These are phyloP conservation scores for Mortierella sp. DNA, from an alignment of 371 early-diverging fungal genomes.

Conservation along the genomic window DNA sequence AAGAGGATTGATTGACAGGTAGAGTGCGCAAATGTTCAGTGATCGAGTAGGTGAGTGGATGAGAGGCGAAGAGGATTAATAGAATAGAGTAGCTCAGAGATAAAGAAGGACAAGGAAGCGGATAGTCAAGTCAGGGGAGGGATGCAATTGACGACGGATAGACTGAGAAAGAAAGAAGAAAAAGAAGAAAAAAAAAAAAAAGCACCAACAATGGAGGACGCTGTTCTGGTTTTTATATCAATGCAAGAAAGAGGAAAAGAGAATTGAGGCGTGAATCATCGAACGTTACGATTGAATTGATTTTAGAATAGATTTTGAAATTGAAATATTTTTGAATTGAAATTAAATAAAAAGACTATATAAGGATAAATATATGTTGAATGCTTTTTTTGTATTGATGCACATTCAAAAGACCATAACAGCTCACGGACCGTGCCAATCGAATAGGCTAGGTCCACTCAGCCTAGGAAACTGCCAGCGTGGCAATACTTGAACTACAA, in stretches of 20 bases:
- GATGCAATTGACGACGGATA: background rate
- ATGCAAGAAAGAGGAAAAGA: background rate
- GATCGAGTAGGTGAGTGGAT: too few relatives aligned
- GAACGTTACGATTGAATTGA: conserved; percentile 19
- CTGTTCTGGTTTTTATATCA: conserved; percentile 8
- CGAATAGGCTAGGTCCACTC: background rate
- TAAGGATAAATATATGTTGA: background rate
- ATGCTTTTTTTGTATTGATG: background rate
- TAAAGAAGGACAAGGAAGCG: conserved; percentile 1
- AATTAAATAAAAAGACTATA: background rate
- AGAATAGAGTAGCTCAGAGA: too few relatives aligned
- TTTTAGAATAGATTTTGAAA: background rate
- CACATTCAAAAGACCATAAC: background rate
- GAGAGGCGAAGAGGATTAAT: too few relatives aligned
- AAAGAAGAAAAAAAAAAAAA: background rate
- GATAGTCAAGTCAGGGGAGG: background rate
- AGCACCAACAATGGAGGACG: background rate
- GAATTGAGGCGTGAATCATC: conserved; percentile 3
- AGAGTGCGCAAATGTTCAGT: too few relatives aligned
- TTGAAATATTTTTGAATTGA: background rate
- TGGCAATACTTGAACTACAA: background rate
- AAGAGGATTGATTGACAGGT: background rate
- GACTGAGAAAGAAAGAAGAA: background rate
- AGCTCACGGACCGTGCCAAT: conserved; percentile 13
- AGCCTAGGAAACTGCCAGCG: background rate